These are phyloP conservation scores for Saccharomycopsis sp. DNA, from an alignment of 805 yeast species.

Conservation along the genomic window DNA sequence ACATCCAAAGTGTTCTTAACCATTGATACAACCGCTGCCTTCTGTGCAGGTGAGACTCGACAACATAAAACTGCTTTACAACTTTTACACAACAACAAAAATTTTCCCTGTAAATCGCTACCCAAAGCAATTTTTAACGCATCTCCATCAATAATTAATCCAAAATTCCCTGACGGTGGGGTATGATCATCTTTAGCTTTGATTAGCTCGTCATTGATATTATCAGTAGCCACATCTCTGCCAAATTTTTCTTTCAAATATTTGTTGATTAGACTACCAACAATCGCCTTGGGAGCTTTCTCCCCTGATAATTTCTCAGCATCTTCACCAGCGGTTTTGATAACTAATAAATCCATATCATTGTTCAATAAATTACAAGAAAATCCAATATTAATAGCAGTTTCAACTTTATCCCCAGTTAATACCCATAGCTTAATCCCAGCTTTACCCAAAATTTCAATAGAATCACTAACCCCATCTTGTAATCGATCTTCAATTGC, in stretches of 20 bases:
- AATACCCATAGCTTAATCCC: constrained; percentile 83
- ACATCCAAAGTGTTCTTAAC: constrained; percentile 71
- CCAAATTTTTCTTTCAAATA: constrained; percentile 50
- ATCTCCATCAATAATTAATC: constrained; percentile 74
- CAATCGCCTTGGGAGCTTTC: constrained; percentile 33
- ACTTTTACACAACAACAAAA: constrained; percentile 66
- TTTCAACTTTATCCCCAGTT: constrained; percentile 86
- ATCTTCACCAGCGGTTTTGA: constrained; percentile 45
- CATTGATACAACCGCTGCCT: constrained; percentile 73
- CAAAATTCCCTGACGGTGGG: constrained; percentile 61
- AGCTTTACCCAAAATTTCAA: constrained; percentile 59
- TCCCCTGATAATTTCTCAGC: constrained; percentile 36
- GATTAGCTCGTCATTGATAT: constrained; percentile 40
- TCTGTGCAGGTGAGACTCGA: constrained; percentile 83
- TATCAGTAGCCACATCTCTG: constrained; percentile 43
- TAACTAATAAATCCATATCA: constrained; percentile 67
- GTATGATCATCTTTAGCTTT: constrained; percentile 50
- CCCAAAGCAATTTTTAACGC: constrained; percentile 54
- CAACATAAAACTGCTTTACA: constrained; percentile 81
- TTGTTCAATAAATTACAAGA: constrained; percentile 71
- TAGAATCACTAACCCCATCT: constrained; percentile 82
- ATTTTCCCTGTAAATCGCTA: constrained; percentile 43
- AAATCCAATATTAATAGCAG: constrained; percentile 82
- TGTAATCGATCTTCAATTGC: constrained; percentile 83
- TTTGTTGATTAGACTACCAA: constrained; percentile 42